Evolutionary conservation across 2,329 filamentous ascomycete genomes (phyloP), one percentile per base, ranked within the genome.

Genomic region (Fusarium xylarioides): DNA sequence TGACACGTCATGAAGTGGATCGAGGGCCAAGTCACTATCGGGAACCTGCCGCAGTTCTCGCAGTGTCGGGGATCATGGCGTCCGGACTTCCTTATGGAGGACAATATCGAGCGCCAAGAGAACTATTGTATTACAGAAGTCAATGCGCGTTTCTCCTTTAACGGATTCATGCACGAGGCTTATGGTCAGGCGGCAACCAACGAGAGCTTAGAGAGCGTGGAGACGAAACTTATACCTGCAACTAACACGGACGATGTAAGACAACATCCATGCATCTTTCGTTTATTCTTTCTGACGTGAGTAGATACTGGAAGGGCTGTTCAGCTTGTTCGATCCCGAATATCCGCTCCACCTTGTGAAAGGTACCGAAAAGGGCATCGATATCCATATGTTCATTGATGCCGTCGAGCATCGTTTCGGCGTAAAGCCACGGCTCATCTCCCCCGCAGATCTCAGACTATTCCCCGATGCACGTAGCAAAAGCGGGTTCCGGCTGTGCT

Each of bases 61-160:
- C 53, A 70, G 5, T 70, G 77, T 50, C 58, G 67, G 37, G 81
- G 81, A 6, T 82, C 81, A 2, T 83, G 82, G 80, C 76, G 83
- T 21, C 83, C 83, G 12, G 82, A 84, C 52, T 83, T 84, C 53
- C 66, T 85, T 2, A 76, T 84, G 4, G 81, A 82, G 32, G 73
- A 80, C 3, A 61, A 38, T 5, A 43, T 50, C 4, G 42, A 63
- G 3, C 65, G 55, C 21, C 21, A 60, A 21, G 78, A 82, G 38
- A 75, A 73, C 19, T 81, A 77, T 32, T 63, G 77, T 11, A 79
- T 85, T 11, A 82, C 82, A 5, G 83, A 85, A 28, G 84, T 85
- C 40, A 85, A 85, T 53, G 82, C 81, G 3, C 79, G 83, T 1
- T 85, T 84, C 55, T 75, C 77, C 16, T 84, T 84, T 63, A 85